Evolutionary conservation across 768 basidiomycete genomes (phyloP).

Genomic region (Boletus rubropictus): DNA sequence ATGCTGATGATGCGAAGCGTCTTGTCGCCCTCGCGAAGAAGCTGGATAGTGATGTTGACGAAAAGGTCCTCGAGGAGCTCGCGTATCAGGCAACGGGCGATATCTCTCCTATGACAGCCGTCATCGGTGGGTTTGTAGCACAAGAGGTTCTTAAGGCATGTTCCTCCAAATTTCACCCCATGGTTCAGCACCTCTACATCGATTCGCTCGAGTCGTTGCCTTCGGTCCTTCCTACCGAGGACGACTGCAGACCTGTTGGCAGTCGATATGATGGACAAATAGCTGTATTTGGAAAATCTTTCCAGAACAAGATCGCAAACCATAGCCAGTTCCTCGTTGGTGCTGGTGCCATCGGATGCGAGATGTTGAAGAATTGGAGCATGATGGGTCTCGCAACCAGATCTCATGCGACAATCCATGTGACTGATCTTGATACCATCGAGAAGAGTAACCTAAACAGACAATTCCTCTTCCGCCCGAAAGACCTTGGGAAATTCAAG

Average conservation of each 20-base stretch:
- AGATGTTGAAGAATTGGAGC: slow-evolving; percentile 99
- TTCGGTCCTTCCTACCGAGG: slow-evolving; percentile 63
- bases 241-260: slow-evolving; percentile 74
- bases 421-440: slow-evolving; percentile 97
- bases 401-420: slow-evolving; percentile 73
- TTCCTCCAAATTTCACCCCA: slow-evolving; percentile 97
- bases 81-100: slow-evolving; percentile 91
- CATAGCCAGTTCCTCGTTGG: slow-evolving; percentile 96
- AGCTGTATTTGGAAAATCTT: slow-evolving; percentile 88
- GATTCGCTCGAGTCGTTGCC: slow-evolving; percentile 97
- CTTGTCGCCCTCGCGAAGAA: slow-evolving; percentile 77
- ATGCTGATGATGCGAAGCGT: slow-evolving; percentile 67
- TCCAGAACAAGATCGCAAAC: slow-evolving; percentile 88
- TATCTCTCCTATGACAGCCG: slow-evolving; percentile 83
- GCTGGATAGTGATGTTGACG: slow-evolving; percentile 67
- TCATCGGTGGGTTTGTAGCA: slow-evolving; percentile 95
- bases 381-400: slow-evolving; percentile 94
- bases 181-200: slow-evolving; percentile 92
- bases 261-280: slow-evolving; percentile 92
- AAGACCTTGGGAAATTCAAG: slow-evolving; percentile 97
- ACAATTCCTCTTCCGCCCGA: slow-evolving; percentile 95
- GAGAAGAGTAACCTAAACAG: slow-evolving; percentile 98
- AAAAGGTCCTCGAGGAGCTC: slow-evolving; percentile 77
- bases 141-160: slow-evolving; percentile 97
- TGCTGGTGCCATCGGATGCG: slow-evolving; percentile 98